Percentiles rank a stretch among this genome's conserved stretches.
These are phyloP conservation scores for Lathyrus aphaca DNA, from an alignment of 306 rosid genomes.

Conservation along the genomic window DNA sequence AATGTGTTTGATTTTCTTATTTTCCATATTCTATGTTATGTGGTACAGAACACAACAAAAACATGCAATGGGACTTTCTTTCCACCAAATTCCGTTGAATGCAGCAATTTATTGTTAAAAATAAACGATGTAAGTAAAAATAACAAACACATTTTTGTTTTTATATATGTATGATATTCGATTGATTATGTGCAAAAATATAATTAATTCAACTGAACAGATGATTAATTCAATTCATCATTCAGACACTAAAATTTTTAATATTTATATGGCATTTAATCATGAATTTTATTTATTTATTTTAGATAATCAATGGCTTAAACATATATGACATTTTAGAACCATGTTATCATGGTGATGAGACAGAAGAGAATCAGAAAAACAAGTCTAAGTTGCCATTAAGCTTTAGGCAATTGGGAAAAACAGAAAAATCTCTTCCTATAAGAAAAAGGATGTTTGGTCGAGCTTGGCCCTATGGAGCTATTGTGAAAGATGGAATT, in stretches of 20 bases:
- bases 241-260: background rate
- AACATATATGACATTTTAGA: constrained; percentile 78
- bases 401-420: constrained; percentile 74
- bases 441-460: constrained; percentile 83
- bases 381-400: constrained; percentile 50
- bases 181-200: too few relatives aligned
- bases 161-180: too few relatives aligned
- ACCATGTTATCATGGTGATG: constrained; percentile 70
- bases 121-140: background rate
- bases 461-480: constrained; percentile 83
- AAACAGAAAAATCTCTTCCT: constrained; percentile 70
- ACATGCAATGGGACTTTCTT: constrained; percentile 4
- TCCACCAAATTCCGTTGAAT: background rate
- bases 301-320: constrained; percentile 56
- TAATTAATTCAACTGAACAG: too few relatives aligned
- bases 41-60: background rate
- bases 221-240: too few relatives aligned
- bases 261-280: background rate
- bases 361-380: constrained; percentile 24
- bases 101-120: background rate
- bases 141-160: too few relatives aligned
- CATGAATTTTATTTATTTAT: constrained; percentile 10
- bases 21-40: background rate
- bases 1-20: too few relatives aligned
- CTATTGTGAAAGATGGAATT: constrained; percentile 64